Percentiles rank a stretch among this genome's conserved stretches.
These are phyloP conservation scores for Potentilla sterilis DNA, from an alignment of 306 rosid species.

Conservation along the genomic window DNA sequence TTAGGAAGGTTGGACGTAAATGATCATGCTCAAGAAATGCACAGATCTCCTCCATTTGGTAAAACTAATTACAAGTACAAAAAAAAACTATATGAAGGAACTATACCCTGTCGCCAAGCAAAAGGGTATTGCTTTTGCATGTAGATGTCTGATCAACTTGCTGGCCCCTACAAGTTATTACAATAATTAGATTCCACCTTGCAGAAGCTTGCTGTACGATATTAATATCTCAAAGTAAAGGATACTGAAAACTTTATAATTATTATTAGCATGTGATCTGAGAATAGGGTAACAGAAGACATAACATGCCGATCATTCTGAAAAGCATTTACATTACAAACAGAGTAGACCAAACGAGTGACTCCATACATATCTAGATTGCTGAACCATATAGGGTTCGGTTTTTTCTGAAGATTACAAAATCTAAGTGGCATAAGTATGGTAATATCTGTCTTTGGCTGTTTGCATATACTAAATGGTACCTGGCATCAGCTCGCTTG, in stretches of 20 bases:
- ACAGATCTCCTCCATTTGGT: slow-evolving; percentile 11
- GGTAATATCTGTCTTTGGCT: background rate
- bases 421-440: background rate
- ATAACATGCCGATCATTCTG: background rate
- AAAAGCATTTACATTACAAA: background rate
- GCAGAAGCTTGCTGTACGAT: background rate
- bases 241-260: background rate
- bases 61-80: background rate
- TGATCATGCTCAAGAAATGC: background rate
- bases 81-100: slow-evolving; percentile 15
- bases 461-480: slow-evolving; percentile 1
- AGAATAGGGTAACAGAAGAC: background rate
- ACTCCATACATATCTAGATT: background rate
- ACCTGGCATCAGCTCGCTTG: slow-evolving; percentile 89
- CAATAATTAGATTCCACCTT: background rate
- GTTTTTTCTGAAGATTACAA: background rate
- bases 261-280: background rate
- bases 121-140: slow-evolving; percentile 73
- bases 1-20: background rate
- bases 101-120: slow-evolving; percentile 80
- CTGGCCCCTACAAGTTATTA: slow-evolving; percentile 56
- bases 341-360: background rate
- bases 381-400: background rate
- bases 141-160: slow-evolving; percentile 69
- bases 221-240: no score